A percentile compares a stretch with the other conserved stretches of the same genome.
Conservation (phyloP, 768 basidiomycete genomes). For the Tephrocybe sp. region DNA sequence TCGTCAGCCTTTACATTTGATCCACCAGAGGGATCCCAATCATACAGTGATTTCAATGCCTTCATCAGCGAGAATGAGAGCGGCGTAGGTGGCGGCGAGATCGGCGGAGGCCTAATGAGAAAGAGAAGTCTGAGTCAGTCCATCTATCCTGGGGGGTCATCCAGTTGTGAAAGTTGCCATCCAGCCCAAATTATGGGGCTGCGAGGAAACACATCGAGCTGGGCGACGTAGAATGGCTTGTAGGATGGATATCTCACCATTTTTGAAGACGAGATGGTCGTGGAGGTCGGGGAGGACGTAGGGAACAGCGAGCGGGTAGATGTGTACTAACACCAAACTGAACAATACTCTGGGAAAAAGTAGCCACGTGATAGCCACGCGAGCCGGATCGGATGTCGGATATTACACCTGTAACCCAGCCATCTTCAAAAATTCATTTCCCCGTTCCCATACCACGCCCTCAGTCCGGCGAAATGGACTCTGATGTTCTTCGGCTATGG, state of each 20-base stretch:
- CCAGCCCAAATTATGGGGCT: constrained; percentile 11
- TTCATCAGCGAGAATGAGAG: constrained; percentile 98
- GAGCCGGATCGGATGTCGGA: neutral
- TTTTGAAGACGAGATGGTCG: constrained; percentile 12
- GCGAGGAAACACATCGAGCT: constrained; percentile 1
- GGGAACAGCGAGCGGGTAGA: constrained; percentile 13
- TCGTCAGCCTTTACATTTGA: neutral
- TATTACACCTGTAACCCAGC: neutral
- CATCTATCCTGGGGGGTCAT: constrained; percentile 11
- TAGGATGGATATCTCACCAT: constrained; percentile 16
- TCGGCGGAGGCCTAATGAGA: constrained; percentile 51
- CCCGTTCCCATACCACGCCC: constrained; percentile 7
- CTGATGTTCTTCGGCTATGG: constrained; percentile 74
- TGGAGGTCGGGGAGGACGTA: constrained; percentile 10
- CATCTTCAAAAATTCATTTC: constrained; percentile 5
- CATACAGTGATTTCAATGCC: constrained; percentile 95
- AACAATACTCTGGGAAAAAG: constrained; percentile 2
- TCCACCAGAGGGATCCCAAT: constrained; percentile 16
- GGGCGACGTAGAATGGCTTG: neutral
- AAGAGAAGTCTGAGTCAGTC: constrained; percentile 2
- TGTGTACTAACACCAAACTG: constrained; percentile 8
- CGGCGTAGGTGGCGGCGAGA: constrained; percentile 93
- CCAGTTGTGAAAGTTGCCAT: constrained; percentile 12
- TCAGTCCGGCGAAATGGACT: constrained; percentile 43
- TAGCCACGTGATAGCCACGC: constrained; percentile 14